Evolutionary conservation across 345 rosid species (phyloP), one percentile per base, ranked within the genome.

Genomic region (Linum usitatissimum): DNA sequence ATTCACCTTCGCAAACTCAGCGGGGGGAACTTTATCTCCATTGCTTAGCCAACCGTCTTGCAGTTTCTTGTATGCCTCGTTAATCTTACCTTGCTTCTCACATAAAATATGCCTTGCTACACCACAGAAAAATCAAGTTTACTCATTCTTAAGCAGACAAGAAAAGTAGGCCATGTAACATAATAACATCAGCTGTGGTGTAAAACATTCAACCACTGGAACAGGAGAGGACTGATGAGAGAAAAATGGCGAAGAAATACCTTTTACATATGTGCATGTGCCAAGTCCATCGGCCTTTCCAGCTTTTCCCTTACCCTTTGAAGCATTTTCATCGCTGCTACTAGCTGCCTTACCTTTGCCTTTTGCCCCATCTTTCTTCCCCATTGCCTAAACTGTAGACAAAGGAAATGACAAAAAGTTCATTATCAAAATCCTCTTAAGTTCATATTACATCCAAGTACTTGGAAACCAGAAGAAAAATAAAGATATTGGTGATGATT

Each of bases 231-330:
- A 51, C 15, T 31, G 39, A 15, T 60, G 53, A 19, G 66, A 57
- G 57, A 12, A 64, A n/a, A 15, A 31, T 9, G 12, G 18, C 38
- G n/a, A 5, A 15, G 42, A 14, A 20, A 10, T 19, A 92, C 98
- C 98, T 87, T 89, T 92, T 60, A 92, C 96, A 65, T 89, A 89
- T 19, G 99, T 92, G 82, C 99, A 92, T 30, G 98, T 92, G 30
- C 98, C 94, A 4, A 89, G 97, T 53, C 96, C 97, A 72, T 92
- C 95, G 20, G 84, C 80, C 76, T 92, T 92, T 39, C 94, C 91
- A 13, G 79, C 73, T 80, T 92, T 92, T 42, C 99, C 99, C 81
- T 92, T 92, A 17, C 99, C 99, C 83, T 89, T 88, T 15, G 98
- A 70, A 71, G 77, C 66, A 28, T 61, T 66, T 57, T 85, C 97